phyloP scores from a whole-genome alignment of 75 land plant genomes.

The Cupressus sempervirens region DNA sequence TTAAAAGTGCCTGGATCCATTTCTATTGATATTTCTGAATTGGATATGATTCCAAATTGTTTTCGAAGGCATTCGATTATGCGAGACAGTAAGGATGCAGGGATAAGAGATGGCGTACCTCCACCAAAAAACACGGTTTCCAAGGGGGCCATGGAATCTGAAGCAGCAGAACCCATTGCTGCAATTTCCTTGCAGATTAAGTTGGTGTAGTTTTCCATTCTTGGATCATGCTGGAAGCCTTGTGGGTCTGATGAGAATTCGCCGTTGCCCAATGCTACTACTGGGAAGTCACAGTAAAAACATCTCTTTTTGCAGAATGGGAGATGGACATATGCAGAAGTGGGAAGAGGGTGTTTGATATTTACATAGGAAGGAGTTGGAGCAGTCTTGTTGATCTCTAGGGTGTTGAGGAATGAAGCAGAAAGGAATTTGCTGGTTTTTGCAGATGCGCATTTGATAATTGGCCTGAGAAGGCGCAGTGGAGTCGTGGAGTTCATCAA shows the following conservation, averaged over 20 bases:
- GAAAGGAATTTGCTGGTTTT: neutral
- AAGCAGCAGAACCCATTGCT: conserved; percentile 15
- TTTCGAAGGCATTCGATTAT: conserved; percentile 42
- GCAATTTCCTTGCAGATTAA: conserved; percentile 63
- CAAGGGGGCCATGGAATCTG: conserved; percentile 31
- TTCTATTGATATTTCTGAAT: conserved; percentile 83
- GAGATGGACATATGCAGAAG: conserved; percentile 87
- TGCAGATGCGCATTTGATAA: neutral
- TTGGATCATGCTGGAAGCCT: conserved; percentile 36
- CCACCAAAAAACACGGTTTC: conserved; percentile 92
- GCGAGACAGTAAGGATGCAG: conserved; percentile 52
- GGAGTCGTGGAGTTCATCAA: neutral
- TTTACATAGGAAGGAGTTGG: neutral
- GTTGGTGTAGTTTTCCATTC: conserved; percentile 60
- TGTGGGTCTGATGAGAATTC: conserved; percentile 10
- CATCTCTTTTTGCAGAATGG: conserved; percentile 95
- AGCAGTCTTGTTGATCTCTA: neutral
- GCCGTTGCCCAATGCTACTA: conserved; percentile 81
- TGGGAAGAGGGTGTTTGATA: conserved; percentile 26
- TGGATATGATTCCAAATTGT: conserved; percentile 45
- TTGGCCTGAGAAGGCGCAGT: neutral
- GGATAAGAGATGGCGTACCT: conserved; percentile 91
- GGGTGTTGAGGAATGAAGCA: neutral
- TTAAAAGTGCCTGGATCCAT: conserved; percentile 98
- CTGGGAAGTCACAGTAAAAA: conserved; percentile 96